Conservation (phyloP, 306 rosid genomes). For the Dryas drummondii region DNA sequence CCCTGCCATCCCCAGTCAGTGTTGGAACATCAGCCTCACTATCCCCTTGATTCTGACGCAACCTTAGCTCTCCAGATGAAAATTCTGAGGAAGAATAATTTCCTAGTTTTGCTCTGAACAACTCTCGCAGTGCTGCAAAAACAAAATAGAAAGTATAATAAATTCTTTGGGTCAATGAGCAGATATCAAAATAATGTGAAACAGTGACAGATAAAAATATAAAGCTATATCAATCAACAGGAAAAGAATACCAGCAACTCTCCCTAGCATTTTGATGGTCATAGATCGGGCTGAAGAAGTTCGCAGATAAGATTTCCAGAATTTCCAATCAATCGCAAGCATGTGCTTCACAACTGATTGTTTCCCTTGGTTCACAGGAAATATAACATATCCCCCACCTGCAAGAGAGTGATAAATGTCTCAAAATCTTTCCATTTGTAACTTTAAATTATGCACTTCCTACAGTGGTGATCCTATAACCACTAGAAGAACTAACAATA, state of each 20-base stretch:
- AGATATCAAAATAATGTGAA: neutral
- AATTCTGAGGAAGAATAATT: constrained; percentile 34
- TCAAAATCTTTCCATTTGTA: neutral
- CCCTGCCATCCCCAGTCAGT: constrained; percentile 22
- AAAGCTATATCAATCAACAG: constrained; percentile 8
- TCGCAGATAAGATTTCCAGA: constrained; percentile 66
- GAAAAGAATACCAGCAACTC: constrained; percentile 60
- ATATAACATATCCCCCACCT: constrained; percentile 91
- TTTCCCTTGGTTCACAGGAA: constrained; percentile 71
- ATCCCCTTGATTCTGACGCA: constrained; percentile 36
- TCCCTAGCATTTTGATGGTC: constrained; percentile 76
- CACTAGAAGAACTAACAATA: neutral
- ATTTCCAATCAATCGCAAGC: constrained; percentile 93
- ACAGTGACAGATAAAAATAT: neutral
- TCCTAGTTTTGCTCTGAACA: constrained; percentile 59
- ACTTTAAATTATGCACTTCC: neutral
- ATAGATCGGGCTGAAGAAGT: constrained; percentile 57
- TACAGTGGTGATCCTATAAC: neutral
- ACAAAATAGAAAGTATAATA: neutral
- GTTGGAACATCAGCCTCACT: constrained; percentile 34
- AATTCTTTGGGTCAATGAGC: neutral
- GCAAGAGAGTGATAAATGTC: constrained; percentile 6
- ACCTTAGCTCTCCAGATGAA: constrained; percentile 55
- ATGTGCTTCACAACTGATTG: constrained; percentile 81
- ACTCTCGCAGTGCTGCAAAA: constrained; percentile 64